Evolutionary conservation across 352 stramenopile genomes (phyloP).

Genomic region (Pythium brassicae): DNA sequence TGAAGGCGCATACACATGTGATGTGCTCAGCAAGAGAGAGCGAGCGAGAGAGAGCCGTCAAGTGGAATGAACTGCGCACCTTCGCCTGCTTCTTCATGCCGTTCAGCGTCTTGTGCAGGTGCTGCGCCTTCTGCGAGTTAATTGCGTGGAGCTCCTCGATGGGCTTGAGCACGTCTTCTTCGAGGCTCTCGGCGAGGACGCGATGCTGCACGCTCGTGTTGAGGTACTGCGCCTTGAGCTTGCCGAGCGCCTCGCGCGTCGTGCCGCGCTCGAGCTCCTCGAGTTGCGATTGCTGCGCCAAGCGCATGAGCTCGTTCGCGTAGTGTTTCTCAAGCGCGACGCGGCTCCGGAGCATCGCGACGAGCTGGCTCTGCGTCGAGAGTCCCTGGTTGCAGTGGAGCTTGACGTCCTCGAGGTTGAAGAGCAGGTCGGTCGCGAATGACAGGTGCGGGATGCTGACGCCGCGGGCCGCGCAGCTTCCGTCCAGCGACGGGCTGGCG

Average conservation of each 20-base stretch:
- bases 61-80: slow-evolving; percentile 8
- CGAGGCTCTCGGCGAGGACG: slow-evolving; percentile 59
- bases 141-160: slow-evolving; percentile 56
- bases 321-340: slow-evolving; percentile 73
- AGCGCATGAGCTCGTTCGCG: slow-evolving; percentile 54
- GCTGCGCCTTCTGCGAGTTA: slow-evolving; percentile 53
- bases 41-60: slow-evolving; percentile 1
- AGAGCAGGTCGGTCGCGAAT: slow-evolving; percentile 77
- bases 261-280: slow-evolving; percentile 53
- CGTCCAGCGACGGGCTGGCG: not conserved
- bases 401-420: slow-evolving; percentile 68
- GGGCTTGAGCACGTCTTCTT: slow-evolving; percentile 72
- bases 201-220: slow-evolving; percentile 83
- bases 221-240: slow-evolving; percentile 66
- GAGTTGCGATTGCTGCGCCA: slow-evolving; percentile 53
- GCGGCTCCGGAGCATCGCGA: slow-evolving; percentile 67
- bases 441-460: slow-evolving; percentile 29
- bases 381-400: slow-evolving; percentile 37
- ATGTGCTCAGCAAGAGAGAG: slow-evolving; percentile 1
- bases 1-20: slow-evolving; percentile 2
- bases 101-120: slow-evolving; percentile 46
- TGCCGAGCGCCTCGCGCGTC: slow-evolving; percentile 51
- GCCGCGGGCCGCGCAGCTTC: not conserved
- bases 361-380: slow-evolving; percentile 45
- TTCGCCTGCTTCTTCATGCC: slow-evolving; percentile 80